Percentiles rank a stretch among this genome's conserved stretches.
These are phyloP conservation scores for Cylindrotheca closterium DNA, from an alignment of 108 stramenopile species.

Conservation along the genomic window DNA sequence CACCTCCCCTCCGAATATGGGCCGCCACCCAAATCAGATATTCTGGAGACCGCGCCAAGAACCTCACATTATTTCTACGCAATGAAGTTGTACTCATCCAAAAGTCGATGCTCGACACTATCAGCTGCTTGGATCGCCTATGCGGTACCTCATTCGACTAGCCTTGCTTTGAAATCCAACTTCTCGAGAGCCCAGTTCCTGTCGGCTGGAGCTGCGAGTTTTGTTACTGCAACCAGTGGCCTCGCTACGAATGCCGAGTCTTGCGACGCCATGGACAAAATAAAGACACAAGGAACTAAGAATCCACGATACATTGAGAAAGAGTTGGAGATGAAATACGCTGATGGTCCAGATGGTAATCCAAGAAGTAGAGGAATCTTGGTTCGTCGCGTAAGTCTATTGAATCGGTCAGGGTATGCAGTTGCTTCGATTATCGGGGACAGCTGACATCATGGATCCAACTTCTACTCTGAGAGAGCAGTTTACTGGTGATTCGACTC, in stretches of 20 bases:
- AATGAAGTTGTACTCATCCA: too few relatives aligned
- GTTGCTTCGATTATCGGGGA: too few relatives aligned
- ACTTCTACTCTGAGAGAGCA: too few relatives aligned
- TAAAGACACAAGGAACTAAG: neutral
- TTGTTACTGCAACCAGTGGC: constrained; percentile 22
- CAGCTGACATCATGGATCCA: too few relatives aligned
- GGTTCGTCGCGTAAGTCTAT: constrained; percentile 40
- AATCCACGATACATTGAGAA: constrained; percentile 80
- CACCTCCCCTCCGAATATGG: too few relatives aligned
- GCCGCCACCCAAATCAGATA: too few relatives aligned
- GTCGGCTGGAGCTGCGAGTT: constrained; percentile 45
- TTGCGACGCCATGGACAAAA: constrained; percentile 23
- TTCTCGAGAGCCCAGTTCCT: constrained; percentile 38
- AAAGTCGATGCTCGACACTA: too few relatives aligned
- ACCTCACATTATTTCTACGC: too few relatives aligned
- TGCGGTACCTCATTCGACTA: neutral
- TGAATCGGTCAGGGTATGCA: too few relatives aligned
- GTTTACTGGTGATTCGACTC: constrained; percentile 84
- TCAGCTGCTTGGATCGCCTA: neutral
- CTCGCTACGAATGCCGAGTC: constrained; percentile 17
- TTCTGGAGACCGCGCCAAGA: too few relatives aligned
- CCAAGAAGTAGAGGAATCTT: constrained; percentile 76
- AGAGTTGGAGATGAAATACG: constrained; percentile 80
- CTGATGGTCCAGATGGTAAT: constrained; percentile 62
- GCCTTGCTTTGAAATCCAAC: neutral